These are phyloP conservation scores for Zygotorulaspora chibaensis DNA, from an alignment of 805 yeast species.

Conservation along the genomic window DNA sequence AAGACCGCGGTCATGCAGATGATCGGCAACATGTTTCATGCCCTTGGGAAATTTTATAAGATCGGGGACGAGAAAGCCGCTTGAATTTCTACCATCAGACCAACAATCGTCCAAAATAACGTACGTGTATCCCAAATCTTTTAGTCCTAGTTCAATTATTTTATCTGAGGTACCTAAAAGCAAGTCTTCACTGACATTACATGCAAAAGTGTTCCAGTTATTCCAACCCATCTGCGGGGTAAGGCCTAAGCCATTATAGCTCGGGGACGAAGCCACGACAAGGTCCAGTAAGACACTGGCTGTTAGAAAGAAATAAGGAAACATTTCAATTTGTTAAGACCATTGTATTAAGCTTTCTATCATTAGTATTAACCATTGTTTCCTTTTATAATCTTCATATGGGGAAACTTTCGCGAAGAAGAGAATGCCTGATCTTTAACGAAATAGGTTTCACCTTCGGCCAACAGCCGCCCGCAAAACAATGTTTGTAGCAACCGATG, in stretches of 20 bases:
- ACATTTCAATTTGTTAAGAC: too few species aligned
- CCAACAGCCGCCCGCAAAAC: too few species aligned
- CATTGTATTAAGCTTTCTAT: too few species aligned
- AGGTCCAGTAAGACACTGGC: too few species aligned
- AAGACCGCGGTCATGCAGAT: constrained; percentile 25
- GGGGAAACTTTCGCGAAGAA: too few species aligned
- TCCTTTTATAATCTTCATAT: too few species aligned
- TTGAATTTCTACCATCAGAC: constrained; percentile 21
- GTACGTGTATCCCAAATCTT: constrained; percentile 30
- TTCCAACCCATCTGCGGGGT: constrained; percentile 33
- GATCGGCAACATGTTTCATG: constrained; percentile 23
- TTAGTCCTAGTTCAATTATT: constrained; percentile 24
- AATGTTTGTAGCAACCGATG: too few species aligned
- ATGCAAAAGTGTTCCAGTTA: constrained; percentile 31
- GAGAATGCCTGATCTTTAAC: too few species aligned
- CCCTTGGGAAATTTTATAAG: constrained; percentile 30
- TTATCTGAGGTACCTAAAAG: constrained; percentile 23
- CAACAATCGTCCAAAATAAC: constrained; percentile 35
- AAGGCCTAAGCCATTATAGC: constrained; percentile 12
- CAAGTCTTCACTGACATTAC: constrained; percentile 27
- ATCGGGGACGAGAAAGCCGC: constrained; percentile 20
- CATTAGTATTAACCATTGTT: too few species aligned
- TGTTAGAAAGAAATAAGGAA: too few species aligned
- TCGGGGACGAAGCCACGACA: not conserved
- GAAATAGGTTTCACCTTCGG: too few species aligned